phyloP scores from a whole-genome alignment of 2,329 filamentous ascomycete species.

The Alternaria sp. region DNA sequence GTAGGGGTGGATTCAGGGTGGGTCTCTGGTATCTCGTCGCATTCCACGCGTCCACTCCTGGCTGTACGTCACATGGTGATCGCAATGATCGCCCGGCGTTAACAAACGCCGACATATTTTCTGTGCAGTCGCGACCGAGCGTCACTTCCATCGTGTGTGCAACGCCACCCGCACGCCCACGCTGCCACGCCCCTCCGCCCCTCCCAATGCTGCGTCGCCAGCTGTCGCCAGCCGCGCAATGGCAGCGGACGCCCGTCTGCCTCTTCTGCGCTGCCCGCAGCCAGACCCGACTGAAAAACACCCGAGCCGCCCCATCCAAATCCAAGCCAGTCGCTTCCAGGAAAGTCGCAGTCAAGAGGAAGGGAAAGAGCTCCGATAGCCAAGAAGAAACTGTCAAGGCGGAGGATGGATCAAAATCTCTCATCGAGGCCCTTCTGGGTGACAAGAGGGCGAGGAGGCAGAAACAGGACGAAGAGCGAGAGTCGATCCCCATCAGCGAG shows the following conservation, averaged over 20 bases:
- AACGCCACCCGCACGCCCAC: not conserved
- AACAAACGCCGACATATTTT: constrained; percentile 18
- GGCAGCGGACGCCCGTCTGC: constrained; percentile 23
- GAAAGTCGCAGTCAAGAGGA: not conserved
- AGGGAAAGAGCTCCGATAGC: not conserved
- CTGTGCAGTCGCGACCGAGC: constrained; percentile 8
- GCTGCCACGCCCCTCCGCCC: not conserved
- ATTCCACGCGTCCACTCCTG: not conserved
- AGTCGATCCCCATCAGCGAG: constrained; percentile 31
- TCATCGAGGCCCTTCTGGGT: constrained; percentile 33
- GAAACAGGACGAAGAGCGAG: constrained; percentile 5
- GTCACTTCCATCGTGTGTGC: constrained; percentile 9
- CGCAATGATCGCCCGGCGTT: constrained; percentile 7
- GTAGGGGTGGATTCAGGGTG: not conserved
- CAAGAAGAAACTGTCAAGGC: not conserved
- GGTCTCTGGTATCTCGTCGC: not conserved
- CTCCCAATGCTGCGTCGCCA: constrained; percentile 37
- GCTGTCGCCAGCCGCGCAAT: constrained; percentile 27
- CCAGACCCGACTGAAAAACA: constrained; percentile 7
- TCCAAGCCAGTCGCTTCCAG: not conserved
- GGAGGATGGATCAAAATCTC: constrained; percentile 13
- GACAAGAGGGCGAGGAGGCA: constrained; percentile 13
- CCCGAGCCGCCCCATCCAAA: constrained; percentile 27
- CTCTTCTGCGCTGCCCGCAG: constrained; percentile 27
- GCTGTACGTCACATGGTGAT: constrained; percentile 6